Evolutionary conservation across 2,329 filamentous ascomycete species (phyloP).

Genomic region (Pleochaeta shiraiana): DNA sequence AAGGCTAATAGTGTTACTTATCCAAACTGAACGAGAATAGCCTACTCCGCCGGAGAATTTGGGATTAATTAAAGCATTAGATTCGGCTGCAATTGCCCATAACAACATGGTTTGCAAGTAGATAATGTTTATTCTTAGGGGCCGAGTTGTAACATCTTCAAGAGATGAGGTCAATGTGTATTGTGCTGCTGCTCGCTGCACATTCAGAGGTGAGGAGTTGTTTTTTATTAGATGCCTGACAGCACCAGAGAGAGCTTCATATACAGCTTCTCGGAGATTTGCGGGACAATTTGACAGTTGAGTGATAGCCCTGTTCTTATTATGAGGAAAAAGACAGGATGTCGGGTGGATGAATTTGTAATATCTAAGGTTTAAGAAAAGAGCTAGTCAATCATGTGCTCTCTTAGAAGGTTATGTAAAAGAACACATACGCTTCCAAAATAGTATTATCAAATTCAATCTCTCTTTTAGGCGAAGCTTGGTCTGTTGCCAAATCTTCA

Average conservation of each 20-base stretch:
- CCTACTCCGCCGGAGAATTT: conserved; percentile 21
- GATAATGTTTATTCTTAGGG: conserved; percentile 25
- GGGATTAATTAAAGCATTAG: conserved; percentile 22
- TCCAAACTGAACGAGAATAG: conserved; percentile 27
- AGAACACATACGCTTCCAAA: conserved; percentile 20
- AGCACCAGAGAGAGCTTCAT: conserved; percentile 19
- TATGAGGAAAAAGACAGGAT: conserved; percentile 41
- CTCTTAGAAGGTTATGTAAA: neutral
- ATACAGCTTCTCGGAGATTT: conserved; percentile 38
- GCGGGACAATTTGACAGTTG: conserved; percentile 33
- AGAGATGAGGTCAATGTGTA: conserved; percentile 24
- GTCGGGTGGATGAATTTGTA: conserved; percentile 41
- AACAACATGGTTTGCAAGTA: conserved; percentile 46
- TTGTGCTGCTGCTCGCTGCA: conserved; percentile 21
- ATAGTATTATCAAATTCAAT: conserved; percentile 25
- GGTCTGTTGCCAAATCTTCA: conserved; percentile 12
- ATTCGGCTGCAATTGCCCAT: conserved; percentile 42
- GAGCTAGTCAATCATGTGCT: conserved; percentile 10
- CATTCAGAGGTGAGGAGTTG: conserved; percentile 14
- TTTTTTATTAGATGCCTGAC: neutral
- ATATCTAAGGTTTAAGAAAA: conserved; percentile 36
- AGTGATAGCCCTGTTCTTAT: conserved; percentile 30
- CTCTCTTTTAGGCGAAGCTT: conserved; percentile 12
- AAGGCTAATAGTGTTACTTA: conserved; percentile 42
- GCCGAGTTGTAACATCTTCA: conserved; percentile 22